Conservation (phyloP, 2,329 filamentous ascomycete species). For the Whalleya microplaca region DNA sequence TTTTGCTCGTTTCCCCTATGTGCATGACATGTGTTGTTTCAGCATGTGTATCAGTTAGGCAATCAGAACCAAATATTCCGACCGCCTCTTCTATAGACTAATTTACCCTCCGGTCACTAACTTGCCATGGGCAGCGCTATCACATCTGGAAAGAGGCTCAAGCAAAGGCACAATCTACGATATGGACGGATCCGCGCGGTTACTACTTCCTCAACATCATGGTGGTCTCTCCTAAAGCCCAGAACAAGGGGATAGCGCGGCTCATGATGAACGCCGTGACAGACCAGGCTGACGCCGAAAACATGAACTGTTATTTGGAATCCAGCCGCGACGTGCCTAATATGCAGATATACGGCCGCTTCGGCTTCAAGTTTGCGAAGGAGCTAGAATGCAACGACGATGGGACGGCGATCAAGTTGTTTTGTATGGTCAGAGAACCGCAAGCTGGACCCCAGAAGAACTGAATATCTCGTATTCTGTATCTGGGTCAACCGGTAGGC, state of each 20-base stretch:
- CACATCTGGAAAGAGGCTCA: slow-evolving; percentile 74
- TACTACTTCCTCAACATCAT: slow-evolving; percentile 82
- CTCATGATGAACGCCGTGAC: slow-evolving; percentile 67
- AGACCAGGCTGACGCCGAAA: slow-evolving; percentile 64
- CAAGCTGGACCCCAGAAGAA: slow-evolving; percentile 20
- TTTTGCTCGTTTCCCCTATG: slow-evolving; percentile 2
- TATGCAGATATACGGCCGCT: slow-evolving; percentile 69
- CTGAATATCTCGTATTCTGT: slow-evolving; percentile 7
- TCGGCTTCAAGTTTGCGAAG: slow-evolving; percentile 68
- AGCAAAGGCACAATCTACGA: slow-evolving; percentile 58
- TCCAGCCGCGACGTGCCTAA: slow-evolving; percentile 71
- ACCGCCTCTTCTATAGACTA: neutral
- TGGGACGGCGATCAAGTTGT: slow-evolving; percentile 57
- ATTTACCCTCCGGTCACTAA: slow-evolving; percentile 15
- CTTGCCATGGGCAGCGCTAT: slow-evolving; percentile 54
- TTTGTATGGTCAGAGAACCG: slow-evolving; percentile 51
- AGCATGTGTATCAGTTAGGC: slow-evolving; percentile 21
- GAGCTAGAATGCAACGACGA: slow-evolving; percentile 70
- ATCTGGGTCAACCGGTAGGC: neutral
- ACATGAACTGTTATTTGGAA: slow-evolving; percentile 70
- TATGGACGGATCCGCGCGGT: slow-evolving; percentile 68
- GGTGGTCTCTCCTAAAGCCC: slow-evolving; percentile 66
- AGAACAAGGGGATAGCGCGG: slow-evolving; percentile 69
- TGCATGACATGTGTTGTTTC: slow-evolving; percentile 25
- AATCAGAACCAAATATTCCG: slow-evolving; percentile 14